These are phyloP conservation scores for Graphilbum fragrans DNA, from an alignment of 2,329 filamentous ascomycete species.

Conservation along the genomic window DNA sequence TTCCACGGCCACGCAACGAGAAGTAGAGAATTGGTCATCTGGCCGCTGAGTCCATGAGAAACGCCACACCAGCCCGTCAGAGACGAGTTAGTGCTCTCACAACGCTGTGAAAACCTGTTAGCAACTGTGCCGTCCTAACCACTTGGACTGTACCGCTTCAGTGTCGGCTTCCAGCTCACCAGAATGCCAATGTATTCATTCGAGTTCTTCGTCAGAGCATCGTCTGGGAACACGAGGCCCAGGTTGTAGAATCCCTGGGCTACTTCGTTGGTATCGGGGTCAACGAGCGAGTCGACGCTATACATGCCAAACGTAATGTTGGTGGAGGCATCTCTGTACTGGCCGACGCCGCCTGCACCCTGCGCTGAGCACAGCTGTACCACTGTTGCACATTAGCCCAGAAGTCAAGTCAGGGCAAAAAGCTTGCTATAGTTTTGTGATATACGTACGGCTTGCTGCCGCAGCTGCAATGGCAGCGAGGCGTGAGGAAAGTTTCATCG, in stretches of 20 bases:
- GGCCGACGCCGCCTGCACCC: conserved; percentile 1
- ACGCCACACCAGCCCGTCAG: conserved; percentile 46
- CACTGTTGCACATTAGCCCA: too few species aligned
- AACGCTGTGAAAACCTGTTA: conserved; percentile 23
- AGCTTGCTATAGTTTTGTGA: too few species aligned
- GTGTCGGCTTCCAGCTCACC: conserved; percentile 27
- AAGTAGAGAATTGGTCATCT: conserved; percentile 46
- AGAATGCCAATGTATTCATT: conserved; percentile 49
- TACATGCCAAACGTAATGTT: conserved; percentile 10
- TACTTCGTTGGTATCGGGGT: conserved; percentile 5
- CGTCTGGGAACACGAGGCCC: conserved; percentile 39
- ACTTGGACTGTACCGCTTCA: conserved; percentile 1
- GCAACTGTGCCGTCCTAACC: background rate
- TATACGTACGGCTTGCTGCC: too few species aligned
- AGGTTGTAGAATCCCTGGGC: conserved; percentile 19
- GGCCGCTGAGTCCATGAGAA: conserved; percentile 31
- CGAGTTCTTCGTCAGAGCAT: conserved; percentile 31
- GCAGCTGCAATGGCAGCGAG: too few species aligned
- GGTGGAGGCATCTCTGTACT: conserved; percentile 7
- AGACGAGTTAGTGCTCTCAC: conserved; percentile 28
- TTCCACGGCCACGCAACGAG: conserved; percentile 45
- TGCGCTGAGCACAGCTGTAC: conserved; percentile 5
- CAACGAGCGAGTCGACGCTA: conserved; percentile 2
- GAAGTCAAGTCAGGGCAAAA: too few species aligned
- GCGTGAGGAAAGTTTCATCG: too few species aligned